Evolutionary conservation across 805 yeast genomes (phyloP).

Genomic region (Wickerhamiella dianesei): DNA sequence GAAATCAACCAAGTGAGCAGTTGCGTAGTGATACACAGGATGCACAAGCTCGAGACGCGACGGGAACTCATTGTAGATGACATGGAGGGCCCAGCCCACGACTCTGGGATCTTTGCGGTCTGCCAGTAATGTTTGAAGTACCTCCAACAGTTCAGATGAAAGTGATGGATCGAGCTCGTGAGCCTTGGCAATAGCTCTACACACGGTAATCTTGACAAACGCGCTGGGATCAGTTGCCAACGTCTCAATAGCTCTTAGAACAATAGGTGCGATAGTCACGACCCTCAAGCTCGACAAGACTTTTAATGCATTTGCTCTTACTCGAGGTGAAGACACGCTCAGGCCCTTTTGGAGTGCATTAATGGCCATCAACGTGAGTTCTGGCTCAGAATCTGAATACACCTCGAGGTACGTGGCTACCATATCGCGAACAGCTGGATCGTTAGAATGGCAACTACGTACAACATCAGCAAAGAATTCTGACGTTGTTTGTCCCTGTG

Average conservation of each 20-base stretch:
- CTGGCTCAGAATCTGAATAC: conserved; percentile 75
- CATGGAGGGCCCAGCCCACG: conserved; percentile 50
- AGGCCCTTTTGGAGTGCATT: conserved; percentile 83
- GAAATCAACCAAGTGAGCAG: conserved; percentile 35
- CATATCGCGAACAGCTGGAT: conserved; percentile 52
- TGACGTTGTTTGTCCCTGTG: conserved; percentile 27
- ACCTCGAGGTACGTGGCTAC: conserved; percentile 63
- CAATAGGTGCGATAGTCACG: conserved; percentile 67
- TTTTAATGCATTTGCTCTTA: conserved; percentile 60
- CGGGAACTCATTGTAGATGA: conserved; percentile 41
- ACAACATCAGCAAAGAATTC: conserved; percentile 62
- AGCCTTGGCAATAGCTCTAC: conserved; percentile 56
- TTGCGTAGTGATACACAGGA: conserved; percentile 47
- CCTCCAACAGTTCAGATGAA: conserved; percentile 36
- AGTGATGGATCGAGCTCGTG: conserved; percentile 33
- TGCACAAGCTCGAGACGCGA: conserved; percentile 56
- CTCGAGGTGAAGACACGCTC: conserved; percentile 46
- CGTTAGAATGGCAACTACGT: conserved; percentile 64
- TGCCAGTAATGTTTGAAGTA: conserved; percentile 41
- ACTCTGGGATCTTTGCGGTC: conserved; percentile 54
- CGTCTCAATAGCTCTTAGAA: conserved; percentile 57
- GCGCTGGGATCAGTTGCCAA: conserved; percentile 60
- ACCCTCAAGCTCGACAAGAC: conserved; percentile 75
- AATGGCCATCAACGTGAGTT: conserved; percentile 75
- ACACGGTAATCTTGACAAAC: conserved; percentile 64